Evolutionary conservation across 345 rosid genomes (phyloP).

Genomic region (Raphanus raphanistrum): DNA sequence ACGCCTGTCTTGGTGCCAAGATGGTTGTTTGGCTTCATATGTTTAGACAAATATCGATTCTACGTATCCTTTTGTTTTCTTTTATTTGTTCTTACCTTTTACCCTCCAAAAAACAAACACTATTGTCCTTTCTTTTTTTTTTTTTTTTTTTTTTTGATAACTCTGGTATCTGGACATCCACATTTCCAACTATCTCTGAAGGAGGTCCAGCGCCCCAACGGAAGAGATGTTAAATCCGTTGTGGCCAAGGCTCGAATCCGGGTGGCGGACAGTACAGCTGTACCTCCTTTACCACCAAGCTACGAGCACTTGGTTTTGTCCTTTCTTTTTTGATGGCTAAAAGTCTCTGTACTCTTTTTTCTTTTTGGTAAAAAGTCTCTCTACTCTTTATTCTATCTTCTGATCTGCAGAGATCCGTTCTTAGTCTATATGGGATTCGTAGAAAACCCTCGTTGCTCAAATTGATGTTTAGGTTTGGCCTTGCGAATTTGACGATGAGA

Average conservation of each 20-base stretch:
- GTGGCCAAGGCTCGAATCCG: no score
- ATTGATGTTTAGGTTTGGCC: background rate
- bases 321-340: slow-evolving; percentile 17
- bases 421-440: background rate
- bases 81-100: slow-evolving; percentile 17
- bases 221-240: no score
- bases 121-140: slow-evolving; percentile 12
- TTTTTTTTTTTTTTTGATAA: no score
- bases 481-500: background rate
- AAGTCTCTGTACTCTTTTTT: background rate
- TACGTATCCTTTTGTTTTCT: slow-evolving; percentile 41
- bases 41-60: slow-evolving; percentile 38
- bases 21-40: slow-evolving; percentile 36
- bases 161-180: no score
- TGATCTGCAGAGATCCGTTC: background rate
- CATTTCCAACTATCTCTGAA: no score
- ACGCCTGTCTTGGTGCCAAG: slow-evolving; percentile 37
- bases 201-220: no score
- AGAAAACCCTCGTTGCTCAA: background rate
- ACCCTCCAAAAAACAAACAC: slow-evolving; percentile 22
- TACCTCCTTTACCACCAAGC: no score
- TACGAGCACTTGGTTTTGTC: no score
- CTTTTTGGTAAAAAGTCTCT: background rate
- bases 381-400: no score
- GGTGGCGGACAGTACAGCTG: no score